phyloP scores from a whole-genome alignment of 306 rosid genomes.

The Ceratonia siliqua region DNA sequence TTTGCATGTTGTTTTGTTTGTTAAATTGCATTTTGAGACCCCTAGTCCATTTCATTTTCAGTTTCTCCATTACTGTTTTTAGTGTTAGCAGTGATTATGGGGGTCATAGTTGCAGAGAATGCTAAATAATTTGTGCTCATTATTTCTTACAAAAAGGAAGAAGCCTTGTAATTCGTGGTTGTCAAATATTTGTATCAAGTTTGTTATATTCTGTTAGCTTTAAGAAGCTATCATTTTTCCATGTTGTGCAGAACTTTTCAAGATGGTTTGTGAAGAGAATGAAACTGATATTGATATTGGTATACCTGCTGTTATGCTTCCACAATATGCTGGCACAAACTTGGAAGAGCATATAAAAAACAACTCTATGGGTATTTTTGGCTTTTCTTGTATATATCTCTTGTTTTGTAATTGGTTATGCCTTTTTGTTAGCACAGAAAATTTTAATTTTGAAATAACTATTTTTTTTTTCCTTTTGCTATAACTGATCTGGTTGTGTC shows the following conservation, averaged over 20 bases:
- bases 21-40: constrained; percentile 16
- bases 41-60: neutral
- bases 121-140: constrained; percentile 6
- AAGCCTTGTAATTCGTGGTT: constrained; percentile 4
- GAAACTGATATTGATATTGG: constrained; percentile 71
- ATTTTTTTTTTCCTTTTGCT: constrained; percentile 14
- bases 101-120: neutral
- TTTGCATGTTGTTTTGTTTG: constrained; percentile 20
- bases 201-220: neutral
- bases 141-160: constrained; percentile 11
- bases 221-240: constrained; percentile 20
- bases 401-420: constrained; percentile 16
- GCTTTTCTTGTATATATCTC: constrained; percentile 16
- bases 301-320: constrained; percentile 98
- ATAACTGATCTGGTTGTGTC: constrained; percentile 22
- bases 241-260: constrained; percentile 77
- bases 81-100: neutral
- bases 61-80: neutral
- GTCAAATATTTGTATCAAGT: neutral
- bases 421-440: constrained; percentile 8
- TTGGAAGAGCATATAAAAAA: constrained; percentile 63
- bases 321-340: constrained; percentile 75
- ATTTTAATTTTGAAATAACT: constrained; percentile 16
- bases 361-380: constrained; percentile 58
- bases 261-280: constrained; percentile 90